Percentiles rank a stretch among this genome's conserved stretches.
Conservation (phyloP, 2,329 filamentous ascomycete genomes). For the Microsporum audouinii region DNA sequence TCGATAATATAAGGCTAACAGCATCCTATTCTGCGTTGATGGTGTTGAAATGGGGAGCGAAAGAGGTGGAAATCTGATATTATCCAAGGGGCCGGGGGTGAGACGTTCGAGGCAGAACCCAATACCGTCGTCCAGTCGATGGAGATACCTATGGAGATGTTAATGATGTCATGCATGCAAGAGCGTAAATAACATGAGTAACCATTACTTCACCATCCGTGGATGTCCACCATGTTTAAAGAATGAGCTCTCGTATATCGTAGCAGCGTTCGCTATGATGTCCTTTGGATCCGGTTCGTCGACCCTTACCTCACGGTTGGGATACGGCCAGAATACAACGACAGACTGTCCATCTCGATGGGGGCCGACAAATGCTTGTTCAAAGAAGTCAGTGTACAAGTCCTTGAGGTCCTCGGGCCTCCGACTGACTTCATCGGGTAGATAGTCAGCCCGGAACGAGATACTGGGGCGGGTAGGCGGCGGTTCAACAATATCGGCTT, state of each 20-base stretch:
- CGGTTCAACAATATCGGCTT: background rate
- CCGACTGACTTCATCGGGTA: constrained; percentile 4
- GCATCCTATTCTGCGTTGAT: background rate
- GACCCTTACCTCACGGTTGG: background rate
- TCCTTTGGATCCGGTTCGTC: background rate
- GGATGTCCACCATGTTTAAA: constrained; percentile 2
- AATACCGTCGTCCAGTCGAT: background rate
- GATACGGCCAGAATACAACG: constrained; percentile 4
- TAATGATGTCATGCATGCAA: background rate
- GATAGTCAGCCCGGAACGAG: background rate
- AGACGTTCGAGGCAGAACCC: constrained; percentile 4
- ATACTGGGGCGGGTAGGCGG: background rate
- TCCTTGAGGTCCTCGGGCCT: background rate
- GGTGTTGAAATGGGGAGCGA: background rate
- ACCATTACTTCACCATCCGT: constrained; percentile 7
- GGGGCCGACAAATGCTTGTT: background rate
- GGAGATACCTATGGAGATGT: constrained; percentile 1
- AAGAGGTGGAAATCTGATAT: constrained; percentile 3
- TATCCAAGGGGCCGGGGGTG: constrained; percentile 1
- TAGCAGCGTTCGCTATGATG: background rate
- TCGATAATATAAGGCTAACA: background rate
- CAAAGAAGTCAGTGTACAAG: constrained; percentile 3
- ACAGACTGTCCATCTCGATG: constrained; percentile 7
- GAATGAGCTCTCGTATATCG: background rate
- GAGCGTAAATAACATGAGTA: background rate